Conservation (phyloP, 2,329 filamentous ascomycete species). For the Botrytis galanthina region DNA sequence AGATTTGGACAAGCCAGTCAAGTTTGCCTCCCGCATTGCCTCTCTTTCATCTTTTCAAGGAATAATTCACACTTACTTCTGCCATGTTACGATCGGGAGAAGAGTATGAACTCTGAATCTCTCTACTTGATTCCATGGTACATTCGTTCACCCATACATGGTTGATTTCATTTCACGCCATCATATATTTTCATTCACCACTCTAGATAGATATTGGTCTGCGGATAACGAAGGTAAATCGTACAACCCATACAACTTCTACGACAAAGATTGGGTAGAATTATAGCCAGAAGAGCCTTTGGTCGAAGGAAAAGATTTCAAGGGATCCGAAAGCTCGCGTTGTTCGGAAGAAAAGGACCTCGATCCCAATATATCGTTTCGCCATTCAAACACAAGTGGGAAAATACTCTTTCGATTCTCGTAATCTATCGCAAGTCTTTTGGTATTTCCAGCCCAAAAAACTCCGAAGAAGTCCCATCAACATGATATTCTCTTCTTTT, state of each 20-base stretch:
- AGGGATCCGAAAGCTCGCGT: neutral
- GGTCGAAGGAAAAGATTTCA: neutral
- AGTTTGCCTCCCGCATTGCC: too few species aligned
- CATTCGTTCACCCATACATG: neutral
- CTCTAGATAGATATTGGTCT: neutral
- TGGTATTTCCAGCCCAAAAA: neutral
- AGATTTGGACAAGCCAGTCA: neutral
- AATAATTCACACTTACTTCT: neutral
- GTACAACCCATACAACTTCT: neutral
- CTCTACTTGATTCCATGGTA: neutral
- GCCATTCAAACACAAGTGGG: neutral
- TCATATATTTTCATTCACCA: neutral
- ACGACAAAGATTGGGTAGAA: neutral
- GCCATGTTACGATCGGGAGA: neutral
- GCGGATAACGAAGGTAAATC: neutral
- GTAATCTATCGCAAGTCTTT: neutral
- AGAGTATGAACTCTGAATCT: neutral
- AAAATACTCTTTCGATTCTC: neutral
- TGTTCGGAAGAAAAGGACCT: neutral
- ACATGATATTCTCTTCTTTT: neutral
- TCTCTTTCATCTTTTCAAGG: neutral
- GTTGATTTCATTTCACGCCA: neutral
- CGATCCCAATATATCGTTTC: neutral
- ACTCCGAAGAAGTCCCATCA: neutral
- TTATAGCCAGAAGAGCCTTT: neutral